Conservation (phyloP, 768 basidiomycete genomes). For the Hericium alpestre region DNA sequence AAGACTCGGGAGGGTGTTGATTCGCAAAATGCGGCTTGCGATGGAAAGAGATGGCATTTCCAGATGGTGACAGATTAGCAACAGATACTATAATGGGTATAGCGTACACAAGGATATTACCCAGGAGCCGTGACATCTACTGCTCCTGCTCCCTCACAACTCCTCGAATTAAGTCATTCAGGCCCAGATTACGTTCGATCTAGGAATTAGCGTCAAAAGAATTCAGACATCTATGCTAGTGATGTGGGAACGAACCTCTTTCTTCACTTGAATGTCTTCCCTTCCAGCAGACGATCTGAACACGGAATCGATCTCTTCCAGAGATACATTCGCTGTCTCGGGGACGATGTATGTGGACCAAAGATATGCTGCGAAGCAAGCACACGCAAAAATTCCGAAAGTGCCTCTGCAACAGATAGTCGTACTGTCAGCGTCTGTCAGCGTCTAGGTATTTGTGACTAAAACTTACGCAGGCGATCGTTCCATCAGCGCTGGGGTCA, state of each 20-base stretch:
- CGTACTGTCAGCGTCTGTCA: neutral
- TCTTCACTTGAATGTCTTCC: slow-evolving; percentile 40
- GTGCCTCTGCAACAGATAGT: slow-evolving; percentile 35
- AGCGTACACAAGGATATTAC: too few species aligned
- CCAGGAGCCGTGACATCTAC: too few species aligned
- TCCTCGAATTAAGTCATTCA: slow-evolving; percentile 33
- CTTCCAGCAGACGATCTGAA: slow-evolving; percentile 50
- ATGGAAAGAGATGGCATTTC: too few species aligned
- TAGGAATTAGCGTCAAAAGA: slow-evolving; percentile 15
- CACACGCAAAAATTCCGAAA: slow-evolving; percentile 55
- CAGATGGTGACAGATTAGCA: too few species aligned
- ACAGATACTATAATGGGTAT: too few species aligned
- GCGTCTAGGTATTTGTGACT: neutral
- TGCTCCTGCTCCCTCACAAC: slow-evolving; percentile 12
- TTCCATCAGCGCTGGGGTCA: slow-evolving; percentile 59
- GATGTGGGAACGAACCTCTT: slow-evolving; percentile 31
- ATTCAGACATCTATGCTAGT: too few species aligned
- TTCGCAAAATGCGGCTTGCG: too few species aligned
- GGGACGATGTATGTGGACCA: slow-evolving; percentile 65
- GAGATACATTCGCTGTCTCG: slow-evolving; percentile 65
- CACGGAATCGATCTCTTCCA: slow-evolving; percentile 67
- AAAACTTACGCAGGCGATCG: slow-evolving; percentile 42
- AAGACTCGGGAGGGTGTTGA: too few species aligned
- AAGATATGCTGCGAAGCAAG: slow-evolving; percentile 56
- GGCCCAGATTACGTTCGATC: slow-evolving; percentile 50